A percentile compares a stretch with the other conserved stretches of the same genome.
These are phyloP conservation scores for Ulmus americana DNA, from an alignment of 331 rosid species.

Conservation along the genomic window DNA sequence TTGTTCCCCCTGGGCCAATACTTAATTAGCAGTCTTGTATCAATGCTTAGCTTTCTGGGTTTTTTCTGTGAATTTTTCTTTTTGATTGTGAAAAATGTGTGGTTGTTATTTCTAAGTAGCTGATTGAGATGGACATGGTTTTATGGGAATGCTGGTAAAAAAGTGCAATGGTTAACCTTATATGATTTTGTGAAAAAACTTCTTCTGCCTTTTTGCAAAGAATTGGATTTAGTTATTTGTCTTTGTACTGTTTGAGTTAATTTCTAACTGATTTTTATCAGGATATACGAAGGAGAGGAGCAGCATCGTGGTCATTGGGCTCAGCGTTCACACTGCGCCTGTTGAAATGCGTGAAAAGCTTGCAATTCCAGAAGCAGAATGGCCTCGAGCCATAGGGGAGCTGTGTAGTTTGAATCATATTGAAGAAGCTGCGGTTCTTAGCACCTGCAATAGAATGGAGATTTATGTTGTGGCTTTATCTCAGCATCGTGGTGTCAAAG, in stretches of 20 bases:
- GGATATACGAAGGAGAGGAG: conserved; percentile 96
- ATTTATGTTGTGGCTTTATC: conserved; percentile 92
- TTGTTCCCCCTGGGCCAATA: background rate
- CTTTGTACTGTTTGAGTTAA: background rate
- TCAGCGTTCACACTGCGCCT: conserved; percentile 89
- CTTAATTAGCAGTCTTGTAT: background rate
- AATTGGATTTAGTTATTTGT: background rate
- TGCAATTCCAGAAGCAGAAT: conserved; percentile 95
- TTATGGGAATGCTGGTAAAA: too few species aligned
- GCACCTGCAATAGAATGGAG: conserved; percentile 99
- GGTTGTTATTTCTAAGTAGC: background rate
- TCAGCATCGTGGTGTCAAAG: conserved; percentile 97
- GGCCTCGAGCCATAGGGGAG: conserved; percentile 97
- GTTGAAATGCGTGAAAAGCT: conserved; percentile 98
- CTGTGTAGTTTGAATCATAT: conserved; percentile 82
- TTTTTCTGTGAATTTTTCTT: background rate
- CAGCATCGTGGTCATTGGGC: conserved; percentile 92
- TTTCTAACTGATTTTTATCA: conserved; percentile 18
- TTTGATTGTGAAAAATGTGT: too few species aligned
- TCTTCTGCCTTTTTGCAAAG: background rate
- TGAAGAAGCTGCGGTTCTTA: conserved; percentile 96
- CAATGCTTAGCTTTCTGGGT: background rate
- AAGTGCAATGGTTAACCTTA: too few species aligned
- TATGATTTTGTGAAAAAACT: background rate
- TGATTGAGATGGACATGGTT: background rate